Evolutionary conservation across 257 asterid genomes (phyloP).

Genomic region (Cordia subcordata): DNA sequence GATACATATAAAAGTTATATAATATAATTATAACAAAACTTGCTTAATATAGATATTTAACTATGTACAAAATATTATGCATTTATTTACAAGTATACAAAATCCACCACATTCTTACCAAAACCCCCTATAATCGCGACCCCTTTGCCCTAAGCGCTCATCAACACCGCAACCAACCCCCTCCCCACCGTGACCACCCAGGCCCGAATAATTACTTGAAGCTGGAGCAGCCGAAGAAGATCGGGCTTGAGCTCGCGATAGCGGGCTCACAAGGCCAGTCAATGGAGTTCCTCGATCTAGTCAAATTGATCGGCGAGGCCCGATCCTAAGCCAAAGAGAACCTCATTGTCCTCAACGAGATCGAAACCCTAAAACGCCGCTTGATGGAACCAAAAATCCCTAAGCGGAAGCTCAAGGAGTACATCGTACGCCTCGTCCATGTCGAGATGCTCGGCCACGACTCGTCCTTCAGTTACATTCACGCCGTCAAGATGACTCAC

Average conservation of each 20-base stretch:
- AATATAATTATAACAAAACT: too few relatives aligned
- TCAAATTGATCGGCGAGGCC: slow-evolving; percentile 90
- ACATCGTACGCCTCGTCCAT: slow-evolving; percentile 67
- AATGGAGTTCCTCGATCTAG: slow-evolving; percentile 85
- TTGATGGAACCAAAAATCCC: slow-evolving; percentile 69
- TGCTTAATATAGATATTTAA: too few relatives aligned
- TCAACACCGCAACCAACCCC: too few relatives aligned
- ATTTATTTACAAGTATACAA: too few relatives aligned
- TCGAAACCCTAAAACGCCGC: slow-evolving; percentile 74
- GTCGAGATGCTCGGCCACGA: slow-evolving; percentile 98
- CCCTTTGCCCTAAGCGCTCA: too few relatives aligned
- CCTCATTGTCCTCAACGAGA: slow-evolving; percentile 81
- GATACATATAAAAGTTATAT: too few relatives aligned
- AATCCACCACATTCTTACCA: too few relatives aligned
- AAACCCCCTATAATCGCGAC: too few relatives aligned
- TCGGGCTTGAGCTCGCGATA: slow-evolving; percentile 98
- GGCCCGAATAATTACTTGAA: slow-evolving; percentile 2
- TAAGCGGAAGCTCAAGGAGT: slow-evolving; percentile 87
- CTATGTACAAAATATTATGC: too few relatives aligned
- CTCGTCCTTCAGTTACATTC: slow-evolving; percentile 90
- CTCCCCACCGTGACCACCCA: too few relatives aligned
- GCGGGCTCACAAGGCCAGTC: slow-evolving; percentile 88
- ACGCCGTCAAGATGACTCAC: slow-evolving; percentile 98
- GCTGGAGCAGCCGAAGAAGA: slow-evolving; percentile 91
- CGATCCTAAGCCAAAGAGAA: slow-evolving; percentile 98